phyloP scores from a whole-genome alignment of 176 grass and related monocot species.

The Triticum urartu region DNA sequence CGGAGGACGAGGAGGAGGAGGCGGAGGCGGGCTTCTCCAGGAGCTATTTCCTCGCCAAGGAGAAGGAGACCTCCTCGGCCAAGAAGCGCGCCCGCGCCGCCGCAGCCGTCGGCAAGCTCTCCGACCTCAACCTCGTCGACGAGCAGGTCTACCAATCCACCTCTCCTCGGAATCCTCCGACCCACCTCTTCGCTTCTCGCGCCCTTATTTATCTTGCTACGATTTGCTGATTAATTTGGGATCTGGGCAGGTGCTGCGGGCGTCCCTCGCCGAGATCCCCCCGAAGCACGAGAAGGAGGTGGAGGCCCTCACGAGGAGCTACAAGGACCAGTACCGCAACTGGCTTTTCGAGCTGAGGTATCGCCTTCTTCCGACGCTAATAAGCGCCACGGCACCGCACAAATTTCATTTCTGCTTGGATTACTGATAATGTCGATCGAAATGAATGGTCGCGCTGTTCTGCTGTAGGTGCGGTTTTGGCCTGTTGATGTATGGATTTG shows the following conservation, averaged over 20 bases:
- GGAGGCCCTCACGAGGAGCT: constrained; percentile 47
- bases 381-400: background rate
- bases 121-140: constrained; percentile 75
- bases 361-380: no score
- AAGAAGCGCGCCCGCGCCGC: constrained; percentile 54
- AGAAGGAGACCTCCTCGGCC: constrained; percentile 59
- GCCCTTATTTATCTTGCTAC: background rate
- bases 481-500: constrained; percentile 95
- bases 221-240: background rate
- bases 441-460: background rate
- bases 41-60: constrained; percentile 95
- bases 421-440: background rate
- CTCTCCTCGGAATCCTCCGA: background rate
- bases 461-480: constrained; percentile 63
- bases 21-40: constrained; percentile 57
- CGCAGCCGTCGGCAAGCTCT: constrained; percentile 50
- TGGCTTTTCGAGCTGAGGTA: constrained; percentile 93
- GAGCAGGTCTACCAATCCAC: constrained; percentile 43
- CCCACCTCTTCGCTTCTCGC: background rate
- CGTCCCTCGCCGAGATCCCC: constrained; percentile 51
- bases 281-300: constrained; percentile 77
- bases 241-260: constrained; percentile 57
- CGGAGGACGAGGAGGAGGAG: constrained; percentile 63
- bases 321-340: constrained; percentile 72
- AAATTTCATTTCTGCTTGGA: background rate